phyloP scores from a whole-genome alignment of 1,139 yeast genomes.

The Debaryomyces robertsiae region DNA sequence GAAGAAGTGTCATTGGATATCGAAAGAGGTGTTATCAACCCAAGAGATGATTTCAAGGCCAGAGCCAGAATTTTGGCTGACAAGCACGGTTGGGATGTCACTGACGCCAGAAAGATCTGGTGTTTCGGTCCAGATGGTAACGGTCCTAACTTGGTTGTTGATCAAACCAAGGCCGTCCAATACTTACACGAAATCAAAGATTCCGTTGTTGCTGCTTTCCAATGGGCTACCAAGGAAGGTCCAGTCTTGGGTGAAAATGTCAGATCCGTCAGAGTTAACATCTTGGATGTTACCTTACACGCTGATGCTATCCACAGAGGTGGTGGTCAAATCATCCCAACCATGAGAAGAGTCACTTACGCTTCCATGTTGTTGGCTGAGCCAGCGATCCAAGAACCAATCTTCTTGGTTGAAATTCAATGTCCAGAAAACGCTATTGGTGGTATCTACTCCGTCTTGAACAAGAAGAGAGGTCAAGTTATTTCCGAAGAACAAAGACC shows the following conservation, averaged over 20 bases:
- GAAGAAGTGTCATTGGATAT: constrained; percentile 94
- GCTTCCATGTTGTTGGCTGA: constrained; percentile 98
- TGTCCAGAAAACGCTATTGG: constrained; percentile 99
- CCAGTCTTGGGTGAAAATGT: constrained; percentile 95
- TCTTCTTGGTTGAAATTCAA: constrained; percentile 98
- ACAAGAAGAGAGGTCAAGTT: constrained; percentile 99
- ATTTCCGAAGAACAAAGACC: constrained; percentile 99
- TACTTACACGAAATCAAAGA: constrained; percentile 99
- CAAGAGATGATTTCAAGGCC: constrained; percentile 98
- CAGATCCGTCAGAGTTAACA: constrained; percentile 97
- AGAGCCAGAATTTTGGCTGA: constrained; percentile 99
- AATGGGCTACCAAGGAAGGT: constrained; percentile 99
- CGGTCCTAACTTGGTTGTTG: constrained; percentile 99
- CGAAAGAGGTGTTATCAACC: constrained; percentile 87
- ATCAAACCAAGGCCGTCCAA: constrained; percentile 99
- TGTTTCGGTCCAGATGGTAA: constrained; percentile 99
- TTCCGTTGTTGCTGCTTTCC: constrained; percentile 99
- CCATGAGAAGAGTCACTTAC: constrained; percentile 99
- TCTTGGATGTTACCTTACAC: constrained; percentile 98
- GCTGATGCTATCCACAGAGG: constrained; percentile 99
- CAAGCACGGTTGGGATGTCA: constrained; percentile 98
- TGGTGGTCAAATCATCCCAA: constrained; percentile 99
- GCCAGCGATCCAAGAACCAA: constrained; percentile 99
- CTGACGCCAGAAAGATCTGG: constrained; percentile 99
- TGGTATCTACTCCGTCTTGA: constrained; percentile 99